A percentile compares a stretch with the other conserved stretches of the same genome.
phyloP scores from a whole-genome alignment of 352 stramenopile species.

The Phytopythium oedochilum region DNA sequence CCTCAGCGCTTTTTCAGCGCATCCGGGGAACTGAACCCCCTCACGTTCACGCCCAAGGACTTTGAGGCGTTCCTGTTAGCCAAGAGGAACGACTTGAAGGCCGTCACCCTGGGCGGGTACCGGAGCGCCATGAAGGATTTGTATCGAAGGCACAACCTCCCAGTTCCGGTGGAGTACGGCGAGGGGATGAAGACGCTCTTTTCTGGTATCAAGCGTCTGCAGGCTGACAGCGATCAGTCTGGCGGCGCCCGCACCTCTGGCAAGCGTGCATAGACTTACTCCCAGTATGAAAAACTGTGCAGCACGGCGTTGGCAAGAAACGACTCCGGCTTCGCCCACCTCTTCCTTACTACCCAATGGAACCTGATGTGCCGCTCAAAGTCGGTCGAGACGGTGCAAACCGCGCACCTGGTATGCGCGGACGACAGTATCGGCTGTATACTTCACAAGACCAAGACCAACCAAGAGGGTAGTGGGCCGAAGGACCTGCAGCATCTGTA shows the following conservation, averaged over 20 bases:
- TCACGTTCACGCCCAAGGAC: conserved; percentile 3
- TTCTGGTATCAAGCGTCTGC: conserved; percentile 8
- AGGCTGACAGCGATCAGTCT: conserved; percentile 6
- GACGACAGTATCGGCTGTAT: too few species aligned
- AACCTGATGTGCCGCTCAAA: too few species aligned
- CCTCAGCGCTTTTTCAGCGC: conserved; percentile 2
- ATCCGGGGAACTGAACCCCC: neutral
- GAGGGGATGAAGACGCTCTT: conserved; percentile 12
- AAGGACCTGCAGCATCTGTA: too few species aligned
- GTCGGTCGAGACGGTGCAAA: too few species aligned
- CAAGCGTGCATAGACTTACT: conserved; percentile 9
- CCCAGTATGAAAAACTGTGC: conserved; percentile 4
- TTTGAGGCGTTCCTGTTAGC: conserved; percentile 9
- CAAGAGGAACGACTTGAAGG: conserved; percentile 8
- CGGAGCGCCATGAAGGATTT: conserved; percentile 7
- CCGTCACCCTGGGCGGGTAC: conserved; percentile 6
- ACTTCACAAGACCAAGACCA: too few species aligned
- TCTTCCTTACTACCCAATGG: too few species aligned
- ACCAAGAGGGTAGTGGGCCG: too few species aligned
- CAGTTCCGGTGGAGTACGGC: conserved; percentile 9
- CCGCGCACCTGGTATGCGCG: too few species aligned
- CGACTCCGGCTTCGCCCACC: conserved; percentile 11
- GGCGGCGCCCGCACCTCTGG: conserved; percentile 1
- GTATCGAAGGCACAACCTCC: conserved; percentile 2
- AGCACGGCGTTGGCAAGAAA: neutral